Base-by-base conservation (phyloP, 2,329 filamentous ascomycete genomes). In the Trichoderma gracile region DNA sequence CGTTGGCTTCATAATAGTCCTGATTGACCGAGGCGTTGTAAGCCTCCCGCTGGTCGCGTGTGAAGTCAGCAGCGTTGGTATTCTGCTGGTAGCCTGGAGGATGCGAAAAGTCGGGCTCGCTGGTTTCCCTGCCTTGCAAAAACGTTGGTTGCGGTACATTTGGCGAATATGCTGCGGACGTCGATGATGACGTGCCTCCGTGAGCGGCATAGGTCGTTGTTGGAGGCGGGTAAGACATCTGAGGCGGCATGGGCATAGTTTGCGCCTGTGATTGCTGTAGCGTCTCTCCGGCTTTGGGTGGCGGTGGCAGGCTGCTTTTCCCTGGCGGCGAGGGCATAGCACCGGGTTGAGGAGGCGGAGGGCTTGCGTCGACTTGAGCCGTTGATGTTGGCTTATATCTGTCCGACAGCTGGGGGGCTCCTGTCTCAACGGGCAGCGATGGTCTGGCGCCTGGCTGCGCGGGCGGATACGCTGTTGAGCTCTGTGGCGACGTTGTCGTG, bases 11-110 rank as follows among this genome's bases (percentile, higher is more conserved):
- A 3, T 54, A 54, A 3, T 66, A 54, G 38, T 70, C 64, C 47
- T 74, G 68, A 56, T 68, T 69, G 65, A 74, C 74, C 55, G 73
- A 71, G 19, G 72, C 72, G 55, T 78, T 70, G 64, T 80, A 74
- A 42, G 78, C 78, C 14, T 75, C 77, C 54, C 77, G 75, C 72
- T 85, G 82, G 52, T 81, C 76, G 64, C 77, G 80, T 66, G 74
- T 79, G 63, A 84, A 78, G 58, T 83, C 81, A n/a, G 81, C 79
- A 8, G 84, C 84, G 68, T 81, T 78, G 5, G 77, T 71, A 68
- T 86, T 81, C 70, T 87, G 85, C 57, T 84, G 80, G 68, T 88
- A 88, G 15, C 84, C 85, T 2, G 81, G 79, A 23, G 82, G 81
- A 56, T 84, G 81, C 33, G 78, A 77, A 56, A 80, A 71, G 58